Conservation (phyloP, 345 rosid species). For the Heritiera fomes region DNA sequence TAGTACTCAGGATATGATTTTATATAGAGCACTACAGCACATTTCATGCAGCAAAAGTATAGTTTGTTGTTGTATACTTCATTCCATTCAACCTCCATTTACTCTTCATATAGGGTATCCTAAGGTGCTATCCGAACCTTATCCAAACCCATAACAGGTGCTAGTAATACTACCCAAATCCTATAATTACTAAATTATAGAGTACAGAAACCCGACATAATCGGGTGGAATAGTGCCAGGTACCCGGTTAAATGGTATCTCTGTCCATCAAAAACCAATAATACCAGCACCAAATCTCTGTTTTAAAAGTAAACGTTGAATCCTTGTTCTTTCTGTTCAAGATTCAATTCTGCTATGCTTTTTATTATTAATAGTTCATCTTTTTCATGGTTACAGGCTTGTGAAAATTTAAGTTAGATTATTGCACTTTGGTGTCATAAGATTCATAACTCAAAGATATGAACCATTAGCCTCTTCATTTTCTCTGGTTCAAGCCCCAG, state of each 20-base stretch:
- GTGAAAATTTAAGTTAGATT: background rate
- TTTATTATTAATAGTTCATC: background rate
- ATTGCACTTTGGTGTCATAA: background rate
- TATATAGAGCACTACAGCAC: background rate
- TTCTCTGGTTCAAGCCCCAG: conserved; percentile 28
- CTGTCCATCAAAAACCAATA: background rate
- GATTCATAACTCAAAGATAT: conserved; percentile 13
- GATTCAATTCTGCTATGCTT: background rate
- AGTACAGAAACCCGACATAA: too few relatives aligned
- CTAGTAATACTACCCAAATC: too few relatives aligned
- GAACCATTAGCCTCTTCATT: conserved; percentile 24
- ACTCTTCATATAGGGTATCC: background rate
- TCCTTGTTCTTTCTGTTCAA: background rate
- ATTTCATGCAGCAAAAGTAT: background rate
- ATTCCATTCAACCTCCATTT: background rate
- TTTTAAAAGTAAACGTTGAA: too few relatives aligned
- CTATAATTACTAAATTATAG: too few relatives aligned
- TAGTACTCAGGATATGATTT: background rate
- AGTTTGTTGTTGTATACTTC: background rate
- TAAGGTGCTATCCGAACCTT: too few relatives aligned
- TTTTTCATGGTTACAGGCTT: background rate
- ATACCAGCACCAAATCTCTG: too few relatives aligned
- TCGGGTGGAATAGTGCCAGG: too few relatives aligned
- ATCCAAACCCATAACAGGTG: too few relatives aligned
- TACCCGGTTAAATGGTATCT: too few relatives aligned